Conservation (phyloP, 2,329 filamentous ascomycete genomes). For the Pseudophaeomoniella oleicola region DNA sequence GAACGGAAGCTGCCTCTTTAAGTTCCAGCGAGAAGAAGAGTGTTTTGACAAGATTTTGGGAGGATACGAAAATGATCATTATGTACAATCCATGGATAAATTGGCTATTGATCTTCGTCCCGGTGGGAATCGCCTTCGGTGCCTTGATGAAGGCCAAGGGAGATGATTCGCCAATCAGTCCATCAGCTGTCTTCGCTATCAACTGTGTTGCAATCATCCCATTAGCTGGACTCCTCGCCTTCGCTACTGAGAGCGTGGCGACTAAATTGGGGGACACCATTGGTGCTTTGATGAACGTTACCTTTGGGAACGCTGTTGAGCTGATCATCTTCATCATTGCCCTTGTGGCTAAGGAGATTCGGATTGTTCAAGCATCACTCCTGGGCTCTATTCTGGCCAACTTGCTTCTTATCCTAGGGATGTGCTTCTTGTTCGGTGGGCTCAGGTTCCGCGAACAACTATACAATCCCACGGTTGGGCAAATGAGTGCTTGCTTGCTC, state of each 20-base stretch:
- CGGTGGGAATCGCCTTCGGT: slow-evolving; percentile 23
- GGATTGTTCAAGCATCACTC: slow-evolving; percentile 83
- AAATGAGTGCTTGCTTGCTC: slow-evolving; percentile 88
- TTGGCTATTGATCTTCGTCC: slow-evolving; percentile 26
- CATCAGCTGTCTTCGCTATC: slow-evolving; percentile 54
- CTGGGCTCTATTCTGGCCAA: slow-evolving; percentile 89
- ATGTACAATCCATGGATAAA: slow-evolving; percentile 37
- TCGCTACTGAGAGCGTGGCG: slow-evolving; percentile 63
- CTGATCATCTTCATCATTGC: slow-evolving; percentile 76
- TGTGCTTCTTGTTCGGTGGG: slow-evolving; percentile 72
- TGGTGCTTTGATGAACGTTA: slow-evolving; percentile 60
- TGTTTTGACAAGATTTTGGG: slow-evolving; percentile 35
- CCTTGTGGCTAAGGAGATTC: slow-evolving; percentile 55
- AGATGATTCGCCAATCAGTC: slow-evolving; percentile 24
- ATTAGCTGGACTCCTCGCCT: slow-evolving; percentile 55
- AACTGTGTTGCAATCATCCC: slow-evolving; percentile 66
- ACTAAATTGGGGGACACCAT: slow-evolving; percentile 57
- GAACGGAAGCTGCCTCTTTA: slow-evolving; percentile 40
- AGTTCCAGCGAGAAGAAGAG: slow-evolving; percentile 20
- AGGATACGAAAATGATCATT: slow-evolving; percentile 43
- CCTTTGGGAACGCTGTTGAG: slow-evolving; percentile 67
- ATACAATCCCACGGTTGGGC: slow-evolving; percentile 62
- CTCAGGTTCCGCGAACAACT: slow-evolving; percentile 77
- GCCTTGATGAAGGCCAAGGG: slow-evolving; percentile 14
- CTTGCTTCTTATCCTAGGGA: slow-evolving; percentile 73